Conservation (phyloP, 1,284 basidiomycete genomes). For the Sporisorium graminicola region DNA sequence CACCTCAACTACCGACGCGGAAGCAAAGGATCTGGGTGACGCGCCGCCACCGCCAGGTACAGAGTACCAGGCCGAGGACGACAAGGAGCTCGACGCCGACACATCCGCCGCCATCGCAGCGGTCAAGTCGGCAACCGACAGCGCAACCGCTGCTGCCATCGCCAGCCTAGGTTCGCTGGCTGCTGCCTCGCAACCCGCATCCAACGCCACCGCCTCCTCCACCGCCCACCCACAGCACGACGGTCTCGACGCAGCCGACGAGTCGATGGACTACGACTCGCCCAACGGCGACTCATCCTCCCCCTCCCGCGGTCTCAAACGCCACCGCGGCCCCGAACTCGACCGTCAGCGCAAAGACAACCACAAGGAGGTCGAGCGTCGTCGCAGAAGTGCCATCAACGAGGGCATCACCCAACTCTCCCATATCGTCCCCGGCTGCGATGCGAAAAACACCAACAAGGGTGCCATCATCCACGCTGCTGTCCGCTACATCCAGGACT, state of each 20-base stretch:
- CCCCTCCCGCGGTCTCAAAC: constrained; percentile 27
- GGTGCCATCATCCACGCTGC: constrained; percentile 86
- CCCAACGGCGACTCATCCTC: constrained; percentile 16
- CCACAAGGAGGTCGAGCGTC: constrained; percentile 91
- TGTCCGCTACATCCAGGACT: constrained; percentile 86
- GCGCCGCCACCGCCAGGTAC: constrained; percentile 43
- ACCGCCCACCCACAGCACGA: background rate
- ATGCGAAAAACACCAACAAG: constrained; percentile 82
- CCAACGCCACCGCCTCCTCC: constrained; percentile 12
- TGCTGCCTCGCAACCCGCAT: constrained; percentile 11
- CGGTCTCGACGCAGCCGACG: constrained; percentile 12
- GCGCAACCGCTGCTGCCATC: constrained; percentile 59
- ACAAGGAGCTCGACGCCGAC: constrained; percentile 22
- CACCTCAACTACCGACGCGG: background rate
- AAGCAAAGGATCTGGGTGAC: constrained; percentile 27
- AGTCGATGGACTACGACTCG: constrained; percentile 23
- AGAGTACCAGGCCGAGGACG: background rate
- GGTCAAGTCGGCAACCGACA: constrained; percentile 46
- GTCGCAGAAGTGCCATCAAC: constrained; percentile 92
- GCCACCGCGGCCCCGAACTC: constrained; percentile 55
- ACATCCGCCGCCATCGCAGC: constrained; percentile 33
- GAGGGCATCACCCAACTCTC: constrained; percentile 93
- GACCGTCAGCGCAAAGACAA: constrained; percentile 66
- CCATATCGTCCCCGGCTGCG: constrained; percentile 83
- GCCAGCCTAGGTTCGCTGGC: constrained; percentile 61